These are phyloP conservation scores for Sindora glabra DNA, from an alignment of 306 rosid genomes.

Conservation along the genomic window DNA sequence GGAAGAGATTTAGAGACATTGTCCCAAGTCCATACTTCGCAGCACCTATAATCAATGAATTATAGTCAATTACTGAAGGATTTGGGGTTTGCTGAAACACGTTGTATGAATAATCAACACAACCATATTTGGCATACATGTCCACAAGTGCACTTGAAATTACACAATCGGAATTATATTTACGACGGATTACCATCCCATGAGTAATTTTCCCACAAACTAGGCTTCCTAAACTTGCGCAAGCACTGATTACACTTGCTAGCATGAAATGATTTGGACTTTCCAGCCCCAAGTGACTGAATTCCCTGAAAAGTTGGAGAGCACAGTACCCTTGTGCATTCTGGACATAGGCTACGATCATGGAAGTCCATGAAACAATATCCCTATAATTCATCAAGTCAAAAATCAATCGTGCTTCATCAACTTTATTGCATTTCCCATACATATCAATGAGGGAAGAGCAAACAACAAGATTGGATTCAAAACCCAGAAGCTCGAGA, in stretches of 20 bases:
- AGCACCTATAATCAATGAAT: conserved; percentile 76
- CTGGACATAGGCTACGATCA: conserved; percentile 70
- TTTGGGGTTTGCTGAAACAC: conserved; percentile 44
- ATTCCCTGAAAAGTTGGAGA: conserved; percentile 43
- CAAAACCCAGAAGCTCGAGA: conserved; percentile 40
- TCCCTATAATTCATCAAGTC: conserved; percentile 50
- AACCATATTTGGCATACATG: conserved; percentile 88
- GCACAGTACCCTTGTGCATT: conserved; percentile 57
- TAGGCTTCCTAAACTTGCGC: conserved; percentile 66
- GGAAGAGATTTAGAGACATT: conserved; percentile 49
- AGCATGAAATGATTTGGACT: conserved; percentile 69
- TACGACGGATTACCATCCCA: conserved; percentile 46
- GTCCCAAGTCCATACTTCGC: conserved; percentile 82
- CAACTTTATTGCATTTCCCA: conserved; percentile 63
- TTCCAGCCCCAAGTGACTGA: conserved; percentile 23
- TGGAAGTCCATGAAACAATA: conserved; percentile 79
- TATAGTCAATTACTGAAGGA: conserved; percentile 59
- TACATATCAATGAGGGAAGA: conserved; percentile 81
- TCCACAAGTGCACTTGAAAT: conserved; percentile 71
- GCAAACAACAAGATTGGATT: conserved; percentile 40
- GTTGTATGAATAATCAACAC: conserved; percentile 48
- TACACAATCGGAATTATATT: conserved; percentile 43
- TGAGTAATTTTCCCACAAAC: conserved; percentile 63
- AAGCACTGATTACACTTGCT: conserved; percentile 43
- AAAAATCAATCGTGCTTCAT: conserved; percentile 45